phyloP scores from a whole-genome alignment of 164 flowering plant genomes.

The Vitis rupestris region DNA sequence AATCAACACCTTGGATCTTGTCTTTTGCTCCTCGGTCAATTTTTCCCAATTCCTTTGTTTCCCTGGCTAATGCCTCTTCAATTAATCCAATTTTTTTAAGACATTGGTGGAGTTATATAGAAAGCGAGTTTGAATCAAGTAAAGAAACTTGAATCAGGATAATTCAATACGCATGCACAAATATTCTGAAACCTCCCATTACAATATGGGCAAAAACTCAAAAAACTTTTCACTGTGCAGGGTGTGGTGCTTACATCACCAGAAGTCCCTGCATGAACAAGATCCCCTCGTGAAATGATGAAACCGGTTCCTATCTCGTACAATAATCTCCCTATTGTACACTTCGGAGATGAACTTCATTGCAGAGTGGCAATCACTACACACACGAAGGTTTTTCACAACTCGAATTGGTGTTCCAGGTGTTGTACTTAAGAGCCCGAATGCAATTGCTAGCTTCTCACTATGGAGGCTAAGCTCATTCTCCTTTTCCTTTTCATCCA shows the following conservation, averaged over 20 bases:
- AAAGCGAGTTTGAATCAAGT: neutral
- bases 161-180: neutral
- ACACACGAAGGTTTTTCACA: constrained; percentile 35
- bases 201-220: no score
- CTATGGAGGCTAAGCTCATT: constrained; percentile 26
- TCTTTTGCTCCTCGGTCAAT: no score
- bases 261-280: constrained; percentile 47
- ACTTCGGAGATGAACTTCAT: constrained; percentile 30
- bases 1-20: no score
- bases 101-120: neutral
- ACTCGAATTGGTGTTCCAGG: constrained; percentile 23
- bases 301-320: constrained; percentile 42
- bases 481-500: constrained; percentile 39
- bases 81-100: neutral
- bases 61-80: no score
- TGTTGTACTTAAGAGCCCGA: constrained; percentile 28
- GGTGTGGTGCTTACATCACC: constrained; percentile 21
- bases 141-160: neutral
- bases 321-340: constrained; percentile 29
- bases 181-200: no score
- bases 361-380: constrained; percentile 37
- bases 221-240: no score
- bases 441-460: constrained; percentile 35
- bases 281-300: constrained; percentile 45
- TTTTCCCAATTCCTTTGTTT: neutral